Evolutionary conservation across 495 filamentous ascomycete species (phyloP), one percentile per base, ranked within the genome.

Genomic region (Evernia prunastri): DNA sequence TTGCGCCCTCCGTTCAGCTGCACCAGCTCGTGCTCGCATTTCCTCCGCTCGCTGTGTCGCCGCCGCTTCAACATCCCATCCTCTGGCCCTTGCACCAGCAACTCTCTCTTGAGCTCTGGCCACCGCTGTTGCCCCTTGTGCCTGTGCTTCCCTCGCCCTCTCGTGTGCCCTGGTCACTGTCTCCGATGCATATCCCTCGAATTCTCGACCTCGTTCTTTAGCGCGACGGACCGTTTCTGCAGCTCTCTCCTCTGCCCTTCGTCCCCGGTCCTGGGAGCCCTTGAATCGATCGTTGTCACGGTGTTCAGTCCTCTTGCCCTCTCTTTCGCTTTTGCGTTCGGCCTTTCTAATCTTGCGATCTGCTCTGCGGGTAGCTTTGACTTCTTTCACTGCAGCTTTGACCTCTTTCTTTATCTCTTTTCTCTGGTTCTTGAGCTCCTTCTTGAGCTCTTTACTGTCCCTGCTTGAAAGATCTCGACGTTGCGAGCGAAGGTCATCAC

Each of bases 361-460:
- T 23, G 54, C 56, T 59, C 59, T 64, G n/a, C 62, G 56, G 17
- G 56, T 51, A 35, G 62, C 56, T 54, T 62, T 61, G 37, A 57
- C 58, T 57, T 68, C 62, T 45, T 65, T 68, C 37, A 68, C 58
- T 10, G 62, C 27, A 6, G 51, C 47, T 53, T 58, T 64, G 40
- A 68, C 25, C 29, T 68, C 66, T 27, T 47, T 60, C 31, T 63
- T 63, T 8, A 65, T 27, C 36, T 68, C 66, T 45, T 58, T 59
- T 13, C 33, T 51, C 27, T 65, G 45, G 13, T 61, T 53, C 39
- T 39, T 64, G 15, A 20, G 31, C 29, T 63, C 63, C 53, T 60
- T 65, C 17, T 58, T 60, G 27, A 61, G 2, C 18, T 62, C 58
- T 51, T 61, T 64, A 17, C 60, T 31, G 12, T 61, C 57, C 20